A percentile compares a stretch with the other conserved stretches of the same genome.
phyloP scores from a whole-genome alignment of 2,329 filamentous ascomycete genomes.

The Apiospora hydei region DNA sequence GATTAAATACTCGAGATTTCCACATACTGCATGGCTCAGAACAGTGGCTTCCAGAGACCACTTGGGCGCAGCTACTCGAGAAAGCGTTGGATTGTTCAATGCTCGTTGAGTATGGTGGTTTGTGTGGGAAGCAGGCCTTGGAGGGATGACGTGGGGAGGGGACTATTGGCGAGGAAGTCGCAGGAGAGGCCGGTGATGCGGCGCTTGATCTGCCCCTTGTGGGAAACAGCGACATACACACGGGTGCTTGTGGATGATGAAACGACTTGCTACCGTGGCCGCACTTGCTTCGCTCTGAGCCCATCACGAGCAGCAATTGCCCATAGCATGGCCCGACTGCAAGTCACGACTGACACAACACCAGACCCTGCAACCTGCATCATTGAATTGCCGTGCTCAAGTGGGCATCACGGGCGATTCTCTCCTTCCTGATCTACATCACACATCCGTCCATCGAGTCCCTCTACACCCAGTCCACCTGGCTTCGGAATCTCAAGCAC shows the following conservation, averaged over 20 bases:
- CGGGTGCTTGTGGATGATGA: constrained; percentile 1
- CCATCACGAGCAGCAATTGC: background rate
- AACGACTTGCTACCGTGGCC: background rate
- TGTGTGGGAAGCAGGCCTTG: background rate
- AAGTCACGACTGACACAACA: constrained; percentile 11
- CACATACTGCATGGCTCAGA: background rate
- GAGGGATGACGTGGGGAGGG: background rate
- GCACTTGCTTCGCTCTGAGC: background rate
- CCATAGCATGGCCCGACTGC: background rate
- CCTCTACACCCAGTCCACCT: background rate
- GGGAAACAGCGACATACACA: background rate
- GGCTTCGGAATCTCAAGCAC: background rate
- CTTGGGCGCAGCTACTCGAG: background rate
- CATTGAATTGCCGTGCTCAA: background rate
- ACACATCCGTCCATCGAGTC: background rate
- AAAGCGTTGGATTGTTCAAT: background rate
- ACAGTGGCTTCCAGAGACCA: background rate
- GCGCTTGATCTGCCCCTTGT: background rate
- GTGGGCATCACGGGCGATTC: background rate
- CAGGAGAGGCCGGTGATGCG: constrained; percentile 11
- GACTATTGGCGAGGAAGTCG: background rate
- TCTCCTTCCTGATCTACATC: background rate
- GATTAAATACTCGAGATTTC: background rate
- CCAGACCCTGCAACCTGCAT: background rate
- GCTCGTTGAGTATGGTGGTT: background rate